phyloP scores from a whole-genome alignment of 495 filamentous ascomycete species.

The Chaetomium tenue region DNA sequence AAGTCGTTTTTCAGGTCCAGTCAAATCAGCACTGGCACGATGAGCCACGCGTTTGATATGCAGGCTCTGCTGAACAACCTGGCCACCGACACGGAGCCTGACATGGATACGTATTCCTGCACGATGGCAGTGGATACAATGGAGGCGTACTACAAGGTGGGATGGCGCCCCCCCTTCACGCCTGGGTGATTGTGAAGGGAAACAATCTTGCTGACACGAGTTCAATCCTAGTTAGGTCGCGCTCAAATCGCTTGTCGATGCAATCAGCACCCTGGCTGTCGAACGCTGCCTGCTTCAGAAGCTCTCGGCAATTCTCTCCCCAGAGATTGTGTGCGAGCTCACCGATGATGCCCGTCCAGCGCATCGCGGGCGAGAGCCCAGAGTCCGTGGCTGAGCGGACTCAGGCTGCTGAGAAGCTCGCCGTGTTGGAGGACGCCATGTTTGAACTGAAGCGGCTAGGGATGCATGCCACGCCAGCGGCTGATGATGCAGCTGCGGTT shows the following conservation, averaged over 20 bases:
- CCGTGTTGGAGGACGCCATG: constrained; percentile 15
- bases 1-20: neutral
- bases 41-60: constrained; percentile 10
- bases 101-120: constrained; percentile 20
- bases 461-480: neutral
- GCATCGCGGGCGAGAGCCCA: constrained; percentile 8
- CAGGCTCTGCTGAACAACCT: neutral
- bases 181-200: neutral
- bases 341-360: neutral
- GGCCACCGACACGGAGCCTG: constrained; percentile 6
- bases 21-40: neutral
- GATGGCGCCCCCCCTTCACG: neutral
- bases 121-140: constrained; percentile 17
- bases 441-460: constrained; percentile 6
- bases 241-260: constrained; percentile 10
- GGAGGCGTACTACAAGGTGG: constrained; percentile 21
- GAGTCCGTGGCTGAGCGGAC: constrained; percentile 4
- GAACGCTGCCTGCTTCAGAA: constrained; percentile 14
- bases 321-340: constrained; percentile 10
- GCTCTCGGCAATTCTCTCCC: constrained; percentile 10
- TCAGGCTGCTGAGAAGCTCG: constrained; percentile 6
- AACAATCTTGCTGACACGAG: neutral
- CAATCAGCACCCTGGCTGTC: constrained; percentile 14
- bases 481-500: too few species aligned
- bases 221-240: constrained; percentile 3